Conservation (phyloP, 1,139 yeast genomes). For the Pichia sp. region DNA sequence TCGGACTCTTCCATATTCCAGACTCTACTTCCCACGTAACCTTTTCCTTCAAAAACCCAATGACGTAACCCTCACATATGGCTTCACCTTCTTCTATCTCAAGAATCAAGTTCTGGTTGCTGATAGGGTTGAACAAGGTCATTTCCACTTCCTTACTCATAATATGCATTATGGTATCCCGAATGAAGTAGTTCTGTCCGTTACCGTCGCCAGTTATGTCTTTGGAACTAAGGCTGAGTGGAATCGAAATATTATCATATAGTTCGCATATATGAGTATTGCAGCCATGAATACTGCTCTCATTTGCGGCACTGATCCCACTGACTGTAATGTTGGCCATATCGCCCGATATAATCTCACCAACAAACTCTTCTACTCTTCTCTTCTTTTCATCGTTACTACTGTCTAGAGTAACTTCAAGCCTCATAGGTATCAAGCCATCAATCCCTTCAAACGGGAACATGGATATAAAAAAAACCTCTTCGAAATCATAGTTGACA, state of each 20-base stretch:
- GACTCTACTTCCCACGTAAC: conserved; percentile 43
- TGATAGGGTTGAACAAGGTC: conserved; percentile 49
- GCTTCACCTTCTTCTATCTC: conserved; percentile 46
- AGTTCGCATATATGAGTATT: conserved; percentile 5
- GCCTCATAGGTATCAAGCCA: conserved; percentile 1
- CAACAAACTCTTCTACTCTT: conserved; percentile 31
- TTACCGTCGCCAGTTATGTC: conserved; percentile 1
- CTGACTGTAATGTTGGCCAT: not conserved
- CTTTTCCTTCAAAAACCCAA: conserved; percentile 43
- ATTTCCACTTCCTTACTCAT: conserved; percentile 50
- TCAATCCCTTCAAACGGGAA: not conserved
- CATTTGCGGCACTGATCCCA: conserved; percentile 20
- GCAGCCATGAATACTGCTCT: conserved; percentile 11
- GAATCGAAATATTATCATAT: conserved; percentile 1
- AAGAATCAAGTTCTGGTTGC: conserved; percentile 40
- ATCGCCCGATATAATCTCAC: conserved; percentile 33
- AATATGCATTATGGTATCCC: conserved; percentile 49
- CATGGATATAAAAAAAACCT: conserved; percentile 3
- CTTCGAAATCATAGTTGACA: conserved; percentile 1
- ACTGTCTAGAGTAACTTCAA: conserved; percentile 4
- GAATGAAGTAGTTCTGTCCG: conserved; percentile 33
- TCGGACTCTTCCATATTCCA: conserved; percentile 46
- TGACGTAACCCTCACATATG: conserved; percentile 39
- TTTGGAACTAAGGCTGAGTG: conserved; percentile 6
- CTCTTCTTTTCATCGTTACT: conserved; percentile 17